Conservation (phyloP, 495 filamentous ascomycete species). For the Talaromyces borbonicus region DNA sequence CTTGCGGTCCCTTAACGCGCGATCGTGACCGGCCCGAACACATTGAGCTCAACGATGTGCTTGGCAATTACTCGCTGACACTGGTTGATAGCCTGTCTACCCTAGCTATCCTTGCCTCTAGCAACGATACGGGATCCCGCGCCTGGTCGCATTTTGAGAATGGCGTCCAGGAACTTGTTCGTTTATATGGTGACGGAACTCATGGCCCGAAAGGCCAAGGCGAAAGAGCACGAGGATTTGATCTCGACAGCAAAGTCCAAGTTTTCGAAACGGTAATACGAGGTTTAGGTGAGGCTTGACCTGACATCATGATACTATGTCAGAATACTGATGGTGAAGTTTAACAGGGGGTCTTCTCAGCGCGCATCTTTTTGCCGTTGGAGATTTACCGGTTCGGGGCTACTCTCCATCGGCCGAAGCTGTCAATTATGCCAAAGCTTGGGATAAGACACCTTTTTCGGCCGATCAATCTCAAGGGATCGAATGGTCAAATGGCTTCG, state of each 20-base stretch:
- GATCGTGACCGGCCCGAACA: conserved; percentile 71
- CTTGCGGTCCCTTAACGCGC: conserved; percentile 73
- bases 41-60: conserved; percentile 85
- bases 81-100: conserved; percentile 91
- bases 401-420: conserved; percentile 47
- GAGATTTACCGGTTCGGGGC: conserved; percentile 72
- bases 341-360: conserved; percentile 65
- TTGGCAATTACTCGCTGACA: conserved; percentile 95
- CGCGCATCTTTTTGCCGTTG: conserved; percentile 86
- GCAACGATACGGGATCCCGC: conserved; percentile 42
- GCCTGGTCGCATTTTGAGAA: conserved; percentile 69
- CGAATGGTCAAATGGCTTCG: conserved; percentile 62
- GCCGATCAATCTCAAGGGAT: conserved; percentile 41
- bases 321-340: not conserved
- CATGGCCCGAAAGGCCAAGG: conserved; percentile 60
- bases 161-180: conserved; percentile 67
- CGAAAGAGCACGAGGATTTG: conserved; percentile 71
- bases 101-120: conserved; percentile 80
- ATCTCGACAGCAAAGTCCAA: conserved; percentile 95
- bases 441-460: conserved; percentile 26
- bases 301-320: not conserved
- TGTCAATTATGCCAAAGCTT: conserved; percentile 26
- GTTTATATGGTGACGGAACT: conserved; percentile 78
- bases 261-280: conserved; percentile 97
- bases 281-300: conserved; percentile 53